Conservation (phyloP, 73 alveolate species). For the Paramecium octaurelia region DNA sequence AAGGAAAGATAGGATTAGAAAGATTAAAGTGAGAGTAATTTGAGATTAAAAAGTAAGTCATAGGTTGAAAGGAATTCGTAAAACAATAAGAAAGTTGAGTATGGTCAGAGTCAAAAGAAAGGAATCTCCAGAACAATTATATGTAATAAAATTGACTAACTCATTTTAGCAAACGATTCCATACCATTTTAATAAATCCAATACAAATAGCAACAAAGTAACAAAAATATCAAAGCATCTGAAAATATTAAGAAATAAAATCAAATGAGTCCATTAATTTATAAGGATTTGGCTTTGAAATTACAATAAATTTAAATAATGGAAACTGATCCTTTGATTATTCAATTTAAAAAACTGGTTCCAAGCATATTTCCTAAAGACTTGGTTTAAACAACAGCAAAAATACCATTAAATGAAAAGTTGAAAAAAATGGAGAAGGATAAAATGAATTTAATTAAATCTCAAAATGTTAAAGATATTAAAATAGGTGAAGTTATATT, state of each 20-base stretch:
- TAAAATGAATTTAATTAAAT: slow-evolving; percentile 8
- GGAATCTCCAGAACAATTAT: neutral
- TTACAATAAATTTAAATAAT: neutral
- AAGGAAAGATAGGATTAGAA: neutral
- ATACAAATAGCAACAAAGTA: neutral
- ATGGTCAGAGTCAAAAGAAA: neutral
- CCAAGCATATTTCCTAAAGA: neutral
- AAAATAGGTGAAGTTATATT: neutral
- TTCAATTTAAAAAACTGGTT: neutral
- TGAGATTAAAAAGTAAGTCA: neutral
- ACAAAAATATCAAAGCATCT: neutral
- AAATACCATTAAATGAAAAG: neutral
- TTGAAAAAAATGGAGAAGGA: neutral
- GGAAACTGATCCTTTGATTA: neutral
- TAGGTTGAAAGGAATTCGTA: neutral
- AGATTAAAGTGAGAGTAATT: neutral
- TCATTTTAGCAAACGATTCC: neutral
- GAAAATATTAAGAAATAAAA: neutral
- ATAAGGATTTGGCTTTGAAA: neutral
- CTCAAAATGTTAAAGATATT: neutral
- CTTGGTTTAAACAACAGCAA: neutral
- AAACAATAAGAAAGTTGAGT: neutral
- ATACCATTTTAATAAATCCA: neutral
- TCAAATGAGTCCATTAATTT: neutral
- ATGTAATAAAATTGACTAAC: neutral